phyloP scores from a whole-genome alignment of 495 filamentous ascomycete genomes.

The Aspergillus incahuasiensis region DNA sequence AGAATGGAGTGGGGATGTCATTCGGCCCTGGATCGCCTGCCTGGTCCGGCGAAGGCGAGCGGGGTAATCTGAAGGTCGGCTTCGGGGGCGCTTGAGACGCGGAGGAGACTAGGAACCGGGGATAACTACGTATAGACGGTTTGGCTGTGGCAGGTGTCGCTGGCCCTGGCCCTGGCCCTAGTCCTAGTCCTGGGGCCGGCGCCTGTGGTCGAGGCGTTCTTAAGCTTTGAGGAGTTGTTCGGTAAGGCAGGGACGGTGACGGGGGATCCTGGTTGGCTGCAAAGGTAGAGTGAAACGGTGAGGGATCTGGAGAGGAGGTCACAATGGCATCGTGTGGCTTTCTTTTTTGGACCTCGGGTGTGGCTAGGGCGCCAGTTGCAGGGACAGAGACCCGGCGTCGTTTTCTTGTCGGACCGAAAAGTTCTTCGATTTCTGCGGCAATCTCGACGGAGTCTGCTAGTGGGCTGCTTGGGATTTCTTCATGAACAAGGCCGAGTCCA shows the following conservation, averaged over 20 bases:
- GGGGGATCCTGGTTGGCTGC: background rate
- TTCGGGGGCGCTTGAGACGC: slow-evolving; percentile 25
- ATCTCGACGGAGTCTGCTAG: slow-evolving; percentile 11
- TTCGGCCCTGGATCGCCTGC: slow-evolving; percentile 15
- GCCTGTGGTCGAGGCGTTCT: slow-evolving; percentile 4
- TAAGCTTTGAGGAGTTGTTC: slow-evolving; percentile 1
- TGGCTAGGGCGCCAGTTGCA: background rate
- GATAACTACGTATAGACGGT: slow-evolving; percentile 24
- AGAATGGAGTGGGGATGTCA: slow-evolving; percentile 35
- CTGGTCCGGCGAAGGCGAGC: slow-evolving; percentile 32
- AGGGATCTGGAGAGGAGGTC: slow-evolving; percentile 20
- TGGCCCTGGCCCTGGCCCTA: background rate
- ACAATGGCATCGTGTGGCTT: slow-evolving; percentile 10
- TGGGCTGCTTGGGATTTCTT: slow-evolving; percentile 22
- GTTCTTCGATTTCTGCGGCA: slow-evolving; percentile 27
- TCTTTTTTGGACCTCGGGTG: slow-evolving; percentile 1
- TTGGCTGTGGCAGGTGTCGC: slow-evolving; percentile 20
- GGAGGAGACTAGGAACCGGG: slow-evolving; percentile 27
- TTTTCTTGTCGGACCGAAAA: slow-evolving; percentile 30
- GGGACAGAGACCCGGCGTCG: slow-evolving; percentile 20
- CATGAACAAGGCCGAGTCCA: background rate
- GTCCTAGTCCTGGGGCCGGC: background rate
- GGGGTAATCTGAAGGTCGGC: slow-evolving; percentile 37
- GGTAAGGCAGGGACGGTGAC: slow-evolving; percentile 3
- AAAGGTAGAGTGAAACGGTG: background rate